A percentile compares a stretch with the other conserved stretches of the same genome.
Conservation (phyloP, 179 eudicot species). For the Camellia oleifera region DNA sequence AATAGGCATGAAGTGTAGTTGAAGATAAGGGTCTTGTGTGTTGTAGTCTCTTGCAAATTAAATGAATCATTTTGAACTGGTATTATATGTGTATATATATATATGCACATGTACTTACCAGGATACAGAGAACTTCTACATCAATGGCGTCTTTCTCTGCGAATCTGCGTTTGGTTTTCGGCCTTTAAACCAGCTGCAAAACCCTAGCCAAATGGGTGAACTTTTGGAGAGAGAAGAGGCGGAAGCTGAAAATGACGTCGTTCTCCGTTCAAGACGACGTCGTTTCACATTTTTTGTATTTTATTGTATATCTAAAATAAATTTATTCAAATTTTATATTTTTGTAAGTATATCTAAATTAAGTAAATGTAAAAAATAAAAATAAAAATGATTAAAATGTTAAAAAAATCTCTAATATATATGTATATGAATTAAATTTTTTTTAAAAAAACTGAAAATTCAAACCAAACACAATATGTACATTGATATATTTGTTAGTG, state of each 20-base stretch:
- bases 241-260: neutral
- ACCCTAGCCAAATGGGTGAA: neutral
- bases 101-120: neutral
- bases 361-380: too few relatives aligned
- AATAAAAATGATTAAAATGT: too few relatives aligned
- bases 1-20: neutral
- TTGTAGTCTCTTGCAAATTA: neutral
- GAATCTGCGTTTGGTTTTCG: neutral
- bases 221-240: neutral
- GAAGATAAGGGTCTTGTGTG: neutral
- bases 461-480: too few relatives aligned
- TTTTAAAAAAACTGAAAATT: too few relatives aligned
- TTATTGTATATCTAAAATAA: too few relatives aligned
- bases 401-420: too few relatives aligned
- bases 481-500: too few relatives aligned
- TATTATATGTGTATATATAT: neutral
- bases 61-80: slow-evolving; percentile 1
- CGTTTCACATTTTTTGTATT: too few relatives aligned
- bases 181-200: neutral
- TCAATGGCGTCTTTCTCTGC: neutral
- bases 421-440: too few relatives aligned
- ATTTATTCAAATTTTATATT: too few relatives aligned
- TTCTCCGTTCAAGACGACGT: neutral
- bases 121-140: too few relatives aligned
- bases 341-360: too few relatives aligned